Evolutionary conservation across 1,284 basidiomycete species (phyloP).

Genomic region (Austroboletus novae-zelandiae): DNA sequence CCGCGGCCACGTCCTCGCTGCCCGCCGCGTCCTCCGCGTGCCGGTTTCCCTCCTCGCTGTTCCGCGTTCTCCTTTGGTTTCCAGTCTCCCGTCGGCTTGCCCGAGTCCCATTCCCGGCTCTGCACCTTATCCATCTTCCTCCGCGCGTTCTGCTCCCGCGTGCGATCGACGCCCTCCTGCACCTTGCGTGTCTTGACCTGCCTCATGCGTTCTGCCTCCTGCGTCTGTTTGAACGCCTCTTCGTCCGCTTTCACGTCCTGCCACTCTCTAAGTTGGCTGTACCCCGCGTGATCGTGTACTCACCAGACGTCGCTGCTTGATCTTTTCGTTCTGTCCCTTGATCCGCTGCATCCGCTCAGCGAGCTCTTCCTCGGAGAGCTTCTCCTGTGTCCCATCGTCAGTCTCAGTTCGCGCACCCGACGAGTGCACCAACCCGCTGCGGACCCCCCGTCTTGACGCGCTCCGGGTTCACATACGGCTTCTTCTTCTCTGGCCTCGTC

Average conservation of each 20-base stretch:
- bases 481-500: slow-evolving; percentile 40
- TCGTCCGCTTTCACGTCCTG: slow-evolving; percentile 78
- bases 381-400: slow-evolving; percentile 51
- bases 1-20: slow-evolving; percentile 38
- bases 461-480: slow-evolving; percentile 72
- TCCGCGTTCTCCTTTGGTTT: slow-evolving; percentile 29
- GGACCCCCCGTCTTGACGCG: slow-evolving; percentile 77
- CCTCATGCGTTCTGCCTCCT: slow-evolving; percentile 57
- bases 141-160: slow-evolving; percentile 72
- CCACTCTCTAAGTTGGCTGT: slow-evolving; percentile 5
- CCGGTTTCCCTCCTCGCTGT: slow-evolving; percentile 17
- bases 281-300: slow-evolving; percentile 13
- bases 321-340: slow-evolving; percentile 76
- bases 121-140: slow-evolving; percentile 76
- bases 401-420: background rate
- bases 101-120: slow-evolving; percentile 79
- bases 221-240: slow-evolving; percentile 67
- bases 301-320: slow-evolving; percentile 71
- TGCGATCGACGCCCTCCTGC: slow-evolving; percentile 62
- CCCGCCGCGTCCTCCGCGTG: slow-evolving; percentile 34
- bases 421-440: slow-evolving; percentile 51
- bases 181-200: slow-evolving; percentile 57
- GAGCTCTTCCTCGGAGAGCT: slow-evolving; percentile 69
- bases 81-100: slow-evolving; percentile 54
- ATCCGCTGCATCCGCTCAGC: slow-evolving; percentile 71